phyloP scores from a whole-genome alignment of 2,329 filamentous ascomycete species.

The Sporothrix phasma region DNA sequence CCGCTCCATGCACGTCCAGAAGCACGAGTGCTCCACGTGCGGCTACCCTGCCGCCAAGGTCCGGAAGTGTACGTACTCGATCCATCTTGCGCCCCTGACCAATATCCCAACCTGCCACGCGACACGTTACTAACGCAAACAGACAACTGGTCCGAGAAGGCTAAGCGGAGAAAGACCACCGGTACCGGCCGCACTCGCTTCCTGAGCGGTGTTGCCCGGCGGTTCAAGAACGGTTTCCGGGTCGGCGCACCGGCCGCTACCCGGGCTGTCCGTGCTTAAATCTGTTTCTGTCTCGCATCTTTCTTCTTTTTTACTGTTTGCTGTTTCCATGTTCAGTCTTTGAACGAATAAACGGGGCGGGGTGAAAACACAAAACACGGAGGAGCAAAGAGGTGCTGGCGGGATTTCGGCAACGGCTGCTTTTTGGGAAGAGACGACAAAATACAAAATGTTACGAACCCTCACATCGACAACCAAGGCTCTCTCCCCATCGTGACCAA shows the following conservation, averaged over 20 bases:
- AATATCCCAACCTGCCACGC: too few species aligned
- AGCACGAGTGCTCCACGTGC: constrained; percentile 92
- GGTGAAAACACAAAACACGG: constrained; percentile 2
- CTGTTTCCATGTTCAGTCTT: constrained; percentile 4
- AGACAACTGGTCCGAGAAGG: constrained; percentile 99
- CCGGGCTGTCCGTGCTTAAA: constrained; percentile 47
- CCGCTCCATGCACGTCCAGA: constrained; percentile 98
- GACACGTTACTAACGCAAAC: constrained; percentile 20
- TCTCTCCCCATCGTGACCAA: background rate
- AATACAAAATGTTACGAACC: background rate
- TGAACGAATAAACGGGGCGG: background rate
- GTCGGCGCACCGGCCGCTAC: constrained; percentile 76
- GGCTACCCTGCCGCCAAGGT: constrained; percentile 96
- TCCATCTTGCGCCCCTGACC: too few species aligned
- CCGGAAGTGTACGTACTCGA: constrained; percentile 80
- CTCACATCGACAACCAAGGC: background rate
- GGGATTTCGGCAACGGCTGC: background rate
- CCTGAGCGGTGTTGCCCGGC: constrained; percentile 83
- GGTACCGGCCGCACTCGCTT: constrained; percentile 93
- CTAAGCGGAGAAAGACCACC: constrained; percentile 99
- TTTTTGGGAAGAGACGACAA: background rate
- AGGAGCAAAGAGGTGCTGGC: constrained; percentile 2
- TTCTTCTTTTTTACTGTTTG: background rate
- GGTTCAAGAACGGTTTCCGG: constrained; percentile 98
- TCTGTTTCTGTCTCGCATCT: background rate